Evolutionary conservation across 192 early-diverging fungal genomes (phyloP).

Genomic region (Rhizophlyctis rosea): DNA sequence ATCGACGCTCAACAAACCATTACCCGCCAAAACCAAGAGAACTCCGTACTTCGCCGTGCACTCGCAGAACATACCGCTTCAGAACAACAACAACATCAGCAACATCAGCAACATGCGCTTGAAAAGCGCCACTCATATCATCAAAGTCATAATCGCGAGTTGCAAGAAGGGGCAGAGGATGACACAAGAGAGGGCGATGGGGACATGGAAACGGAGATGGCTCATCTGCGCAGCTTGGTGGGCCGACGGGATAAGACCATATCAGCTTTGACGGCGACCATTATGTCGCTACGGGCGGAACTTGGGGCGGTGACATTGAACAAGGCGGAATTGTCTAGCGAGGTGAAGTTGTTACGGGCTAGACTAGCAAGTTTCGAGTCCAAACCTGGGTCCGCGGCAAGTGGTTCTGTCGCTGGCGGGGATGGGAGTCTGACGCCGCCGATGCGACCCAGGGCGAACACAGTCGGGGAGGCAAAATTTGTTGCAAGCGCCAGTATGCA

Average conservation of each 20-base stretch:
- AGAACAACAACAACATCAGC: not conserved
- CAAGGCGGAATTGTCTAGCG: not conserved
- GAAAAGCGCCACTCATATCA: not conserved
- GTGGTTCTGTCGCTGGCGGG: not conserved
- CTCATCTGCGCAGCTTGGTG: not conserved
- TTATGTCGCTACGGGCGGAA: not conserved
- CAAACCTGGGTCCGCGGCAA: not conserved
- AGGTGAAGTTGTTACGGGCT: not conserved
- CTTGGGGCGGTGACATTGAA: not conserved
- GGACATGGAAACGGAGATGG: too few species aligned
- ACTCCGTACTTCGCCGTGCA: not conserved
- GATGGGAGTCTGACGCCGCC: too few species aligned
- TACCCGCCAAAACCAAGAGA: slow-evolving; percentile 2
- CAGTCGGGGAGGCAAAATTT: not conserved
- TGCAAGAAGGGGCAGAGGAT: not conserved
- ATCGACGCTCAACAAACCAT: slow-evolving; percentile 10
- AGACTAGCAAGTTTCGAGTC: not conserved
- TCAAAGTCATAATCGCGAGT: not conserved
- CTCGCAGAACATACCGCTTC: not conserved
- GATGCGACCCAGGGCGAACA: too few species aligned
- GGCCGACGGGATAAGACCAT: not conserved
- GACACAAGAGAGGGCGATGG: not conserved
- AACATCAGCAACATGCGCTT: not conserved
- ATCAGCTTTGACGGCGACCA: not conserved
- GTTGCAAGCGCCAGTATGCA: too few species aligned